phyloP scores from a whole-genome alignment of 2,329 filamentous ascomycete species.

The Fusarium brevicatenulatum region DNA sequence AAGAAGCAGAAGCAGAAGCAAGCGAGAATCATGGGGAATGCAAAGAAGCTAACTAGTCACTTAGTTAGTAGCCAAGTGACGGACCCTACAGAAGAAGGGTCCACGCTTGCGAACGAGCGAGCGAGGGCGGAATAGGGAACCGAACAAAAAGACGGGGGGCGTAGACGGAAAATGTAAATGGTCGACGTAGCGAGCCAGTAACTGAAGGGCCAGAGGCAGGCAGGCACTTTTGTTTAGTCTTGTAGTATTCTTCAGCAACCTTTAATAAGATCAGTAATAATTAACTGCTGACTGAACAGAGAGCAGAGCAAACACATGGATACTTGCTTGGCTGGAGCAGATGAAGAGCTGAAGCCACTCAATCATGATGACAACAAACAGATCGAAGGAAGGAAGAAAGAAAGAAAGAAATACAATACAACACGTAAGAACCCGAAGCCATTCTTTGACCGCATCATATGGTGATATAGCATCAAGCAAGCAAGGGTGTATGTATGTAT shows the following conservation, averaged over 20 bases:
- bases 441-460: conserved; percentile 1
- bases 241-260: not conserved
- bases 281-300: not conserved
- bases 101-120: not conserved
- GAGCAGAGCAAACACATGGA: not conserved
- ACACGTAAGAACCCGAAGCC: conserved; percentile 18
- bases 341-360: not conserved
- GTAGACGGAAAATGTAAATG: conserved; percentile 27
- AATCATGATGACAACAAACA: not conserved
- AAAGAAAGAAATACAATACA: not conserved
- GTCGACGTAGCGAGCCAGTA: conserved; percentile 29
- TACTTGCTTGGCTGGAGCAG: not conserved
- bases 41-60: not conserved
- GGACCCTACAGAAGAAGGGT: conserved; percentile 5
- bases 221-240: conserved; percentile 1
- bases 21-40: conserved; percentile 37
- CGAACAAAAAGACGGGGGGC: conserved; percentile 15
- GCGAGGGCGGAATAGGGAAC: conserved; percentile 35
- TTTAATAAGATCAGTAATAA: not conserved
- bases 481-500: not conserved
- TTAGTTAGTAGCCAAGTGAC: conserved; percentile 3
- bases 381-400: not conserved
- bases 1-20: not conserved
- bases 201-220: not conserved
- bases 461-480: not conserved